Evolutionary conservation across 2,329 filamentous ascomycete genomes (phyloP), one percentile per base, ranked within the genome.

Genomic region (Dothideomycetes sp.): DNA sequence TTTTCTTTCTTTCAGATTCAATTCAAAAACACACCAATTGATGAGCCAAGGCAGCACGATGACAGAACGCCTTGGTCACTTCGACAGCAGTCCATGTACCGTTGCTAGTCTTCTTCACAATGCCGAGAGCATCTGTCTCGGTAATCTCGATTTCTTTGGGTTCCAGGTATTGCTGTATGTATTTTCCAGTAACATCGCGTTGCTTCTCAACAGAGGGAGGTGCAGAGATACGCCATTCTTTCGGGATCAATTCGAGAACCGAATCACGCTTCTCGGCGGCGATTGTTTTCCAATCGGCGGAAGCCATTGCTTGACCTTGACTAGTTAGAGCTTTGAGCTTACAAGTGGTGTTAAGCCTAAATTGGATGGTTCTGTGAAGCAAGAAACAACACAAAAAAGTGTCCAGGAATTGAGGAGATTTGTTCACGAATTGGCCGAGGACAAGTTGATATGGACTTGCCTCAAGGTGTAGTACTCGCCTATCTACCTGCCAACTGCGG

Each of bases 81-180:
- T 71, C 70, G 9, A 73, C 65, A 1, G 75, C 71, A 6, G 62
- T 71, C 76, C 76, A 80, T 45, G 51, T 48, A 2, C 75, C 75
- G 2, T 62, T 59, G 0, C 64, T 67, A 1, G 74, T 76, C 31
- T 70, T 69, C 34, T 68, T 60, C 1, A 71, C 68, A 42, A 80
- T 76, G 0, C 65, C 70, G 5, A 71, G 65, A 3, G 74, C 73
- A 52, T 75, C 70, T 4, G 69, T 72, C 49, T 78, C 73, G 0
- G 77, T 81, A 43, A 80, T 79, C 29, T 72, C 67, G 10, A 79
- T 61, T 49, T 80, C 76, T 28, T 63, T 54, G 15, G 64, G 43
- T 5, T 59, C 64, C 1, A 80, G 61, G 46, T 67, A 79, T 39
- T 76, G 67, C 20, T 73, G 68, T 30, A 78, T 69, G 47, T 72